Base-by-base conservation (phyloP, 1,284 basidiomycete genomes). In the Xerocomus nothofagi region DNA sequence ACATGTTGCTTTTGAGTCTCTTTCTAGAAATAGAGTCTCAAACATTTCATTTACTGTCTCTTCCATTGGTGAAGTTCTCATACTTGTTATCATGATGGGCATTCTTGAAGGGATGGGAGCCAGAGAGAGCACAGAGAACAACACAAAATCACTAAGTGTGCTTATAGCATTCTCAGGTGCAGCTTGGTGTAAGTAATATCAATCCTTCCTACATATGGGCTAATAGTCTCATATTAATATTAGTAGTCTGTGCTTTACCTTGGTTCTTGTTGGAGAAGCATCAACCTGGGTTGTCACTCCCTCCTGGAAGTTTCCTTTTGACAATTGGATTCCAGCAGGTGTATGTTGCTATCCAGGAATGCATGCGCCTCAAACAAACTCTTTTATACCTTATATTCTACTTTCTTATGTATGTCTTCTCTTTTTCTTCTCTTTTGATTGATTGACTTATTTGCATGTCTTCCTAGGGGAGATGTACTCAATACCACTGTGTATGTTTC, bases 21-120 rank as follows among this genome's bases (percentile, higher is more conserved):
- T 92, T 18, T 73, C 80, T 12, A 79, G 87, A 15, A 91, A 91
- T 58, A 79, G 85, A n/a, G 79, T 91, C 34, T 88, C 85, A 0
- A 91, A 92, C 57, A 74, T 91, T 8, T 87, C 89, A 0, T 91
- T 92, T 58, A 74, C 87, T 1, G 72, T 92, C 23, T 84, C 76
- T 57, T 91, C 86, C 0, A 74, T 76, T 0, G 88, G 87, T 38
- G 87, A 89, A 69, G 75, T 90, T 31, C 44, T 89, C 41, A 77
- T 91, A 30, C 78, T 92, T 14, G 83, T 79, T 2, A 68, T 91
- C 47, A 88, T 91, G 76, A 81, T 89, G 34, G 89, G 87, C 15
- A 90, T 92, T 39, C 71, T 91, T 14, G 81, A 86, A 63, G 87
- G 76, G 1, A 64, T 91, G 39, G 76, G 81, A 41, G 78, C 82